Conservation (phyloP, 2,329 filamentous ascomycete species). For the Ophiosphaerella narmari region DNA sequence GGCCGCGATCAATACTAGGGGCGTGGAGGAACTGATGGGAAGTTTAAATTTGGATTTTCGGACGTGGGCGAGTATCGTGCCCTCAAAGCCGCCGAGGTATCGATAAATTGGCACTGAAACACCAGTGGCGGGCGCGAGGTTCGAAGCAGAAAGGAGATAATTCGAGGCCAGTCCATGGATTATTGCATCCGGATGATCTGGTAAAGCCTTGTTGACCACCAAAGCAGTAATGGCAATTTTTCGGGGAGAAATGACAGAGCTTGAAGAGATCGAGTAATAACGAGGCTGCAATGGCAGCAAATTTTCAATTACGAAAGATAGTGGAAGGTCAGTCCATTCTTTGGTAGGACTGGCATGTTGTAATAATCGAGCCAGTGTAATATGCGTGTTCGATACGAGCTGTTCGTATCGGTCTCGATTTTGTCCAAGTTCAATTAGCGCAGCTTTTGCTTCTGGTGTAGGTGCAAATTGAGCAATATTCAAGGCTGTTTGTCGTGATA, state of each 20-base stretch:
- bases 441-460: slow-evolving; percentile 32
- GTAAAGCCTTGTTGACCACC: slow-evolving; percentile 41
- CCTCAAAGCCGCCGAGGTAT: slow-evolving; percentile 6
- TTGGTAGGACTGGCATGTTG: slow-evolving; percentile 27
- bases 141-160: slow-evolving; percentile 43
- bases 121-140: slow-evolving; percentile 18
- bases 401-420: slow-evolving; percentile 42
- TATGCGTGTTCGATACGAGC: slow-evolving; percentile 36
- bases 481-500: slow-evolving; percentile 47
- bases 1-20: slow-evolving; percentile 53
- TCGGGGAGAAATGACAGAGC: slow-evolving; percentile 45
- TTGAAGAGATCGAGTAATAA: slow-evolving; percentile 45
- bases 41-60: slow-evolving; percentile 54
- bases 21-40: slow-evolving; percentile 48
- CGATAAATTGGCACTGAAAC: slow-evolving; percentile 20
- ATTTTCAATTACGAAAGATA: slow-evolving; percentile 39
- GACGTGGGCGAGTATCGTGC: slow-evolving; percentile 47
- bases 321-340: slow-evolving; percentile 41
- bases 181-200: slow-evolving; percentile 15
- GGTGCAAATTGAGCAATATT: slow-evolving; percentile 50
- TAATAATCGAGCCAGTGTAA: slow-evolving; percentile 48
- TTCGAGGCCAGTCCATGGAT: slow-evolving; percentile 47
- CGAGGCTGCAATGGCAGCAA: slow-evolving; percentile 31
- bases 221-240: slow-evolving; percentile 47
- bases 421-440: slow-evolving; percentile 35